Percentiles rank a stretch among this genome's conserved stretches.
phyloP scores from a whole-genome alignment of 2,329 filamentous ascomycete genomes.

The Cordyceps militaris region DNA sequence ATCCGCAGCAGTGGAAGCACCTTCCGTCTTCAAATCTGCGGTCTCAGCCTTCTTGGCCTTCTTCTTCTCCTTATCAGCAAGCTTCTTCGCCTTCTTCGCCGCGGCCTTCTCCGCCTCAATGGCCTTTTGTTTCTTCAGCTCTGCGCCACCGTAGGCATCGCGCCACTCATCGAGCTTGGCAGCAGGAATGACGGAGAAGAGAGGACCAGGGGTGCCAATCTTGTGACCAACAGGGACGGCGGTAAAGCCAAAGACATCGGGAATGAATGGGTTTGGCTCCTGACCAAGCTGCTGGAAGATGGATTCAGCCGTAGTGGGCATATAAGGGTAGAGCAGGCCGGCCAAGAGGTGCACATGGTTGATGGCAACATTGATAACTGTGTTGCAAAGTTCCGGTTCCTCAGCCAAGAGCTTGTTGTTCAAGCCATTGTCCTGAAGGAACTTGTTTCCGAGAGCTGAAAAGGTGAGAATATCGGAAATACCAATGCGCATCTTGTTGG shows the following conservation, averaged over 20 bases:
- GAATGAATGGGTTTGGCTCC: conserved; percentile 46
- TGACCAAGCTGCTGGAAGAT: conserved; percentile 73
- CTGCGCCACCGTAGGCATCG: conserved; percentile 60
- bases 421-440: conserved; percentile 45
- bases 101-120: conserved; percentile 43
- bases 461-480: conserved; percentile 60
- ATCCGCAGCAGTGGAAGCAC: neutral
- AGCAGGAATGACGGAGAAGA: conserved; percentile 77
- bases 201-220: conserved; percentile 69
- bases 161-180: conserved; percentile 82
- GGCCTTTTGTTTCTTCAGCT: conserved; percentile 63
- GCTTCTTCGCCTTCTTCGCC: conserved; percentile 45
- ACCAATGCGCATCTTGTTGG: conserved; percentile 62
- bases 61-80: conserved; percentile 41
- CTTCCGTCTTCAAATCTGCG: conserved; percentile 15
- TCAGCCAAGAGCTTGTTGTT: conserved; percentile 49
- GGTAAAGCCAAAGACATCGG: conserved; percentile 57
- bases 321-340: conserved; percentile 72
- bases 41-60: conserved; percentile 34
- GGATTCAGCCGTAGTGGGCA: conserved; percentile 67
- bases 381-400: conserved; percentile 46
- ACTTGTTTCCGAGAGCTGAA: conserved; percentile 47
- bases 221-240: conserved; percentile 66
- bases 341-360: conserved; percentile 81
- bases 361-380: conserved; percentile 68